phyloP scores from a whole-genome alignment of 192 early-diverging fungal genomes.

The Coemansia sp. region DNA sequence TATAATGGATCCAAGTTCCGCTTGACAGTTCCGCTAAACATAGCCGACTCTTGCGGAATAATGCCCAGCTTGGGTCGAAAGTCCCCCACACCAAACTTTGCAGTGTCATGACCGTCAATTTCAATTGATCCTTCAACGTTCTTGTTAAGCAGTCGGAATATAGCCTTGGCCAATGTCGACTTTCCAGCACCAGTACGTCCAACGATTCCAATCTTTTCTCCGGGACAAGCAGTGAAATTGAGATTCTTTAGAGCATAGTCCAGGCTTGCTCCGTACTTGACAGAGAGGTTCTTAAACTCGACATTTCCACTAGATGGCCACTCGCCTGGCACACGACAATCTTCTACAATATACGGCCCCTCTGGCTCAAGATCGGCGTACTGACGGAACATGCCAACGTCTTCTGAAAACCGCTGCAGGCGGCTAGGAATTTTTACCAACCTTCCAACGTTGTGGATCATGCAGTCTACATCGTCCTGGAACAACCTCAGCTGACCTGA shows the following conservation, averaged over 20 bases:
- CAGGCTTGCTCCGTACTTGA: conserved; percentile 61
- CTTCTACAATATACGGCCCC: conserved; percentile 33
- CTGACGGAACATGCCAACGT: not conserved
- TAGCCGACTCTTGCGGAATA: conserved; percentile 66
- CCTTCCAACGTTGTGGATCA: not conserved
- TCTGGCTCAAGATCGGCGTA: conserved; percentile 46
- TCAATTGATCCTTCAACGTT: conserved; percentile 54
- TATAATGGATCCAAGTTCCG: conserved; percentile 68
- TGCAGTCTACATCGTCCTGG: not conserved
- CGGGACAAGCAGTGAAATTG: conserved; percentile 58
- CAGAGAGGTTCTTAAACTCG: conserved; percentile 56
- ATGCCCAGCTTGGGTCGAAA: conserved; percentile 55
- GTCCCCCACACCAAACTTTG: conserved; percentile 57
- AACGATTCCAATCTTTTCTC: conserved; percentile 66
- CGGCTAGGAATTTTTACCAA: not conserved
- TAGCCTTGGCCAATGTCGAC: conserved; percentile 57
- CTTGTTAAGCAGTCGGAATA: conserved; percentile 71
- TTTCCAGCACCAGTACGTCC: conserved; percentile 80
- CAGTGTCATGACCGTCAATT: conserved; percentile 73
- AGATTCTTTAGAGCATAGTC: conserved; percentile 62
- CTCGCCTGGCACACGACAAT: conserved; percentile 30
- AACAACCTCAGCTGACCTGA: not conserved
- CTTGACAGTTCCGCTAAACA: conserved; percentile 62
- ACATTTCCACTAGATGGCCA: conserved; percentile 69
- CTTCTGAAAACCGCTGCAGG: not conserved